Conservation (phyloP, 352 stramenopile species). For the Pythium aphanidermatum region DNA sequence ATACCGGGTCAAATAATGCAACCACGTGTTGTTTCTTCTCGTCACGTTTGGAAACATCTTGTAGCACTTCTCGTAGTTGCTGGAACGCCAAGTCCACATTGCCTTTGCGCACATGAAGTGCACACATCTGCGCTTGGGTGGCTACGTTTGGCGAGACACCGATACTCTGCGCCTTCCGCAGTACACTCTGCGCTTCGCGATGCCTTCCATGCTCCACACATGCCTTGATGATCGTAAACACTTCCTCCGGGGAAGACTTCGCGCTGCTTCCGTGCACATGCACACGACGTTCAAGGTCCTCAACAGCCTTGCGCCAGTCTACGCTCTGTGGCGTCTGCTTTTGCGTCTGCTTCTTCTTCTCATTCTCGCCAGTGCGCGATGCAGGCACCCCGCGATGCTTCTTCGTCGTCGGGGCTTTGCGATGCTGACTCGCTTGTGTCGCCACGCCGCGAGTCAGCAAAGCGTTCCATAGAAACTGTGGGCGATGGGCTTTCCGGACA, state of each 20-base stretch:
- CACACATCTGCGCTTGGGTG: conserved; percentile 43
- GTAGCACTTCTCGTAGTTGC: conserved; percentile 17
- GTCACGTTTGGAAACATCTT: conserved; percentile 1
- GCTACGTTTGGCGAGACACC: conserved; percentile 27
- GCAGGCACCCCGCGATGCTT: too few relatives aligned
- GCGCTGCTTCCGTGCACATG: conserved; percentile 9
- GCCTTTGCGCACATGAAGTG: conserved; percentile 39
- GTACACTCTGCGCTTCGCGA: conserved; percentile 44
- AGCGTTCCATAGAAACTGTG: too few relatives aligned
- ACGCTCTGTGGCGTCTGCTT: too few relatives aligned
- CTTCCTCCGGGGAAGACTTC: conserved; percentile 9
- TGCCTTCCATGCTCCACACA: conserved; percentile 39
- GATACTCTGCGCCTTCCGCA: conserved; percentile 31
- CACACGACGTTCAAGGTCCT: conserved; percentile 32
- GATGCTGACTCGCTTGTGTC: too few relatives aligned
- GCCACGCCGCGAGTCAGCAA: too few relatives aligned
- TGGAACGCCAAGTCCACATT: conserved; percentile 37
- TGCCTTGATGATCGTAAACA: conserved; percentile 26
- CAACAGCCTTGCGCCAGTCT: conserved; percentile 42
- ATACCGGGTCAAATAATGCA: conserved; percentile 40
- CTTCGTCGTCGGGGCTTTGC: too few relatives aligned
- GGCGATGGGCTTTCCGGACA: too few relatives aligned
- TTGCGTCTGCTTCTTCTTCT: too few relatives aligned
- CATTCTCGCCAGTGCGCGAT: too few relatives aligned
- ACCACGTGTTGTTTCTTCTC: not conserved